These are phyloP conservation scores for Entophlyctis luteolus DNA, from an alignment of 192 early-diverging fungal genomes.

Conservation along the genomic window DNA sequence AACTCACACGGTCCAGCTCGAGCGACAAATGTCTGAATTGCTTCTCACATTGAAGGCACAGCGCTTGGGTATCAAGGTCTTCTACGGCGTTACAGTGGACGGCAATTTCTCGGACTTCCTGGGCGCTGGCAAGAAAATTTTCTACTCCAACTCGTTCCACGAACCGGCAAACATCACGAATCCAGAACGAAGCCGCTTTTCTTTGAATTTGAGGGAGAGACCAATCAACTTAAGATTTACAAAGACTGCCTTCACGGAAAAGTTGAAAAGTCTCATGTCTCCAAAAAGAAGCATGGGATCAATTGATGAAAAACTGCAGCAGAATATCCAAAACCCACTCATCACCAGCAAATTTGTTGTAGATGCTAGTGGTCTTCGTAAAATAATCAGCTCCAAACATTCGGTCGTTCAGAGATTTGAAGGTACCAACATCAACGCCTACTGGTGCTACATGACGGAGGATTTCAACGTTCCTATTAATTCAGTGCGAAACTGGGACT, in stretches of 20 bases:
- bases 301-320: not conserved
- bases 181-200: too few relatives aligned
- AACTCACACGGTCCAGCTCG: not conserved
- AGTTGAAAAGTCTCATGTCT: not conserved
- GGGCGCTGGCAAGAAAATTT: not conserved
- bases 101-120: not conserved
- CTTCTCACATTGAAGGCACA: not conserved
- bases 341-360: not conserved
- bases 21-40: not conserved
- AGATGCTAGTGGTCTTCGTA: slow-evolving; percentile 1
- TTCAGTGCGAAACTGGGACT: not conserved
- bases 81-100: not conserved
- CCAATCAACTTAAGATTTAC: too few relatives aligned
- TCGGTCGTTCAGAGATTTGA: not conserved
- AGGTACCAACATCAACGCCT: slow-evolving; percentile 9
- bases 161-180: not conserved
- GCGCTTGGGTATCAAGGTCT: not conserved
- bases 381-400: not conserved
- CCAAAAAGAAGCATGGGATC: not conserved
- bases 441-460: slow-evolving; percentile 20
- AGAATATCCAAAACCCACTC: not conserved
- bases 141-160: not conserved
- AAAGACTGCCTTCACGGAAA: not conserved
- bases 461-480: not conserved
- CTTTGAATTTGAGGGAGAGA: too few relatives aligned